Percentiles rank a stretch among this genome's conserved stretches.
phyloP scores from a whole-genome alignment of 805 yeast species.

The Wickerhamomyces queroliae region DNA sequence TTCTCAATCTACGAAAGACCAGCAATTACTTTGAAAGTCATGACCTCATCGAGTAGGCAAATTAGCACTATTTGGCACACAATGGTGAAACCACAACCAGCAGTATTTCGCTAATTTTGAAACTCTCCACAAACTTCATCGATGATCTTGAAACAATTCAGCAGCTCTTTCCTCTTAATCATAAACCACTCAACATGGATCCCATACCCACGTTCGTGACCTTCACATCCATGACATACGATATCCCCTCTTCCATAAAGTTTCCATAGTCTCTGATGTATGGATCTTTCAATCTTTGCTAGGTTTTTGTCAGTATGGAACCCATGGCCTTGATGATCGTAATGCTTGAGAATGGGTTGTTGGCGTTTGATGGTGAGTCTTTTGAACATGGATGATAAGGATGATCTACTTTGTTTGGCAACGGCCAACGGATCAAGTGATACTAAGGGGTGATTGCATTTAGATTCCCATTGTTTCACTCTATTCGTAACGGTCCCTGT shows the following conservation, averaged over 20 bases:
- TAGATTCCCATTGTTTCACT: conserved; percentile 19
- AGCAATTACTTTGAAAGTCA: too few relatives aligned
- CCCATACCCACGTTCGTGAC: conserved; percentile 6
- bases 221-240: conserved; percentile 17
- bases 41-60: too few relatives aligned
- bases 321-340: conserved; percentile 7
- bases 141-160: conserved; percentile 8
- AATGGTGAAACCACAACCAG: too few relatives aligned
- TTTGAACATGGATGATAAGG: background rate
- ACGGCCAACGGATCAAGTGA: conserved; percentile 10
- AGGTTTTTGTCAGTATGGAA: conserved; percentile 10
- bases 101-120: too few relatives aligned
- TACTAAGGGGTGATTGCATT: conserved; percentile 16
- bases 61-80: too few relatives aligned
- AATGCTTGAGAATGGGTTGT: conserved; percentile 4
- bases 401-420: background rate
- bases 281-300: conserved; percentile 11
- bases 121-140: conserved; percentile 9
- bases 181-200: conserved; percentile 23
- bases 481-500: conserved; percentile 13
- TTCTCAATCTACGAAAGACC: too few relatives aligned
- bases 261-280: conserved; percentile 12
- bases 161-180: conserved; percentile 12
- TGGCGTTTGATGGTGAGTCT: background rate
- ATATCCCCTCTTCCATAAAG: conserved; percentile 19